Evolutionary conservation across 1,284 basidiomycete genomes (phyloP).

Genomic region (Tremellales sp.): DNA sequence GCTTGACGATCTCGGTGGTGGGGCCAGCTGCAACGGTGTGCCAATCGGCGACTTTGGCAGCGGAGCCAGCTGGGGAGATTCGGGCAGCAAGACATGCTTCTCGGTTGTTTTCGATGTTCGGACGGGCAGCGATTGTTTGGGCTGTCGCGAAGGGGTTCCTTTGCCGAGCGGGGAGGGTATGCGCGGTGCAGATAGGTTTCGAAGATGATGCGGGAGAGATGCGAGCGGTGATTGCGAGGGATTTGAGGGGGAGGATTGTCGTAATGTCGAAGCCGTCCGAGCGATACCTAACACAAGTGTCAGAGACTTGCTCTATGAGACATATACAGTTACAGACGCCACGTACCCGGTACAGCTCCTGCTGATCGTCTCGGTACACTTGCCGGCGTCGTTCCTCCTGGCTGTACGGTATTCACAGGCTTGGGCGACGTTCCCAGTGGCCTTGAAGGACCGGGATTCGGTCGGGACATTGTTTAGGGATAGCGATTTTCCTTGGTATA

Average conservation of each 20-base stretch:
- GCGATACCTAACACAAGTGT: constrained; percentile 33
- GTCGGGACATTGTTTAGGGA: constrained; percentile 40
- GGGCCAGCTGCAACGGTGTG: constrained; percentile 18
- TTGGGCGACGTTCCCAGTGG: constrained; percentile 35
- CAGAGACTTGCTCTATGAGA: not conserved
- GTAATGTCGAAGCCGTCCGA: constrained; percentile 44
- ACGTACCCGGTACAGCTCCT: constrained; percentile 41
- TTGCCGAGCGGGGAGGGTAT: constrained; percentile 47
- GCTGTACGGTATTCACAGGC: constrained; percentile 16
- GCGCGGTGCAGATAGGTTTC: constrained; percentile 40
- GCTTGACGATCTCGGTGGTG: constrained; percentile 16
- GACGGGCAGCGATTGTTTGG: constrained; percentile 52
- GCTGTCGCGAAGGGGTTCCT: constrained; percentile 42
- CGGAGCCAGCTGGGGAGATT: constrained; percentile 83
- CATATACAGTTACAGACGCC: not conserved
- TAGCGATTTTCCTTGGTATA: constrained; percentile 1
- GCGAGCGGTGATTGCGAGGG: constrained; percentile 23
- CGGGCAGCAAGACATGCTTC: constrained; percentile 85
- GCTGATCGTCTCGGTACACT: constrained; percentile 40
- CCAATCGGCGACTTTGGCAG: constrained; percentile 50
- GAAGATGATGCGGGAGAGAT: constrained; percentile 43
- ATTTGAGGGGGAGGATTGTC: constrained; percentile 28
- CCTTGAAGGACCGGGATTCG: constrained; percentile 27
- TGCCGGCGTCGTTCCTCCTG: constrained; percentile 19
- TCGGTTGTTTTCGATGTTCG: constrained; percentile 88